A percentile compares a stretch with the other conserved stretches of the same genome.
Conservation (phyloP, 768 basidiomycete genomes). For the Termitomyces sp. region DNA sequence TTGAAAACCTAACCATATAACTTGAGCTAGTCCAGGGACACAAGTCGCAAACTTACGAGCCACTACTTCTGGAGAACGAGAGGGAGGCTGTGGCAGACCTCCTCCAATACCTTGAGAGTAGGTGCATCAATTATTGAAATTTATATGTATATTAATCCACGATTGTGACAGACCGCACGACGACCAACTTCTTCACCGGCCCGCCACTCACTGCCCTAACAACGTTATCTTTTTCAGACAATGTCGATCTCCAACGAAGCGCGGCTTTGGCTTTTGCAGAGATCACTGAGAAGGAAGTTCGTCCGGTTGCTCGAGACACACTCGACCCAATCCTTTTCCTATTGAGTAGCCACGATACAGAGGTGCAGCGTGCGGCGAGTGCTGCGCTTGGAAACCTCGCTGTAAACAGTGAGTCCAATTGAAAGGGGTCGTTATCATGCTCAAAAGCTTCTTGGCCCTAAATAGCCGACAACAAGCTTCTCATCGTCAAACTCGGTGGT, state of each 20-base stretch:
- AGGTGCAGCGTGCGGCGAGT: slow-evolving; percentile 97
- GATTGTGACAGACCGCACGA: slow-evolving; percentile 72
- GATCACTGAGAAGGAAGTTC: slow-evolving; percentile 99
- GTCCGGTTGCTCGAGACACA: slow-evolving; percentile 93
- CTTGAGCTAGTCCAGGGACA: slow-evolving; percentile 60
- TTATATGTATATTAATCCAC: slow-evolving; percentile 3
- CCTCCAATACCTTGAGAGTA: slow-evolving; percentile 96
- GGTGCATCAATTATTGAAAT: slow-evolving; percentile 20
- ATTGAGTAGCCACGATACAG: slow-evolving; percentile 94
- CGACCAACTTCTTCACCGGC: slow-evolving; percentile 97
- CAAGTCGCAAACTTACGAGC: slow-evolving; percentile 83
- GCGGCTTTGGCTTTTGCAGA: slow-evolving; percentile 98
- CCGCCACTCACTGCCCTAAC: slow-evolving; percentile 90
- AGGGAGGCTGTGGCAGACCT: slow-evolving; percentile 97
- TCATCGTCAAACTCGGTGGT: slow-evolving; percentile 96
- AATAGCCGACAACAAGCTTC: slow-evolving; percentile 95
- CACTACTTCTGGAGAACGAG: slow-evolving; percentile 85
- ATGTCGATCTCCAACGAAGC: slow-evolving; percentile 96
- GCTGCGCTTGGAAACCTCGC: slow-evolving; percentile 97
- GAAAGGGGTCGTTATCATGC: neutral
- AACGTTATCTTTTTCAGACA: slow-evolving; percentile 97
- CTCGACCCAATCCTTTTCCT: slow-evolving; percentile 98
- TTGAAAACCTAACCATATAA: slow-evolving; percentile 17
- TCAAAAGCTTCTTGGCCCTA: slow-evolving; percentile 8
- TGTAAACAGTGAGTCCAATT: slow-evolving; percentile 78